Percentiles rank a stretch among this genome's conserved stretches.
phyloP scores from a whole-genome alignment of 495 filamentous ascomycete genomes.

The Parmelia sp. region DNA sequence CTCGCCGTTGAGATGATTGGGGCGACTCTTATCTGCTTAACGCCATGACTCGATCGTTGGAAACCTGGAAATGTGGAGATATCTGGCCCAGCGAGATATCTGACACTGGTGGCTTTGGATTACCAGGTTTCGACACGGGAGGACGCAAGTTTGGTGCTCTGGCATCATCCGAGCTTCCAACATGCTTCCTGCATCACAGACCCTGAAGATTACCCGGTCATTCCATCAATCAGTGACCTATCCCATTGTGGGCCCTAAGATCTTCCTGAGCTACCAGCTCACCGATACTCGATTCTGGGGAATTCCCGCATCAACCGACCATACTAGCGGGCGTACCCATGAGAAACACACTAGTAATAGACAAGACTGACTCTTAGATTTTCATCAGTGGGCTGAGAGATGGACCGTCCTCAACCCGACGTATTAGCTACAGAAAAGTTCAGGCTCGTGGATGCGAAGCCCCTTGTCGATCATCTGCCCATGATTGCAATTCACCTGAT shows the following conservation, averaged over 20 bases:
- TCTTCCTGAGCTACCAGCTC: not conserved
- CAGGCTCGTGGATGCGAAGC: not conserved
- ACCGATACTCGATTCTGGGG: not conserved
- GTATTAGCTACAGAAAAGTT: not conserved
- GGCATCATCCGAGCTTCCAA: constrained; percentile 6
- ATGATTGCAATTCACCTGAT: not conserved
- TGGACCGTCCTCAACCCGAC: not conserved
- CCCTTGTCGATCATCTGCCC: not conserved
- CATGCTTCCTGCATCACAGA: not conserved
- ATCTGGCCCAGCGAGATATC: constrained; percentile 1
- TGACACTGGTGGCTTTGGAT: constrained; percentile 8
- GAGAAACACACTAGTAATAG: not conserved
- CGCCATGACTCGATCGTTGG: not conserved
- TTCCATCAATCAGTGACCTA: not conserved
- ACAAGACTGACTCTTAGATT: not conserved
- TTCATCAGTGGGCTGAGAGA: not conserved
- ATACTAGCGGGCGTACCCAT: not conserved
- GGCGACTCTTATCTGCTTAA: not conserved
- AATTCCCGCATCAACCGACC: not conserved
- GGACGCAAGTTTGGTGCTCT: constrained; percentile 7
- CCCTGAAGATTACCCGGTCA: not conserved
- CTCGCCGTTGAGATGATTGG: not conserved
- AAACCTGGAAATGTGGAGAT: not conserved
- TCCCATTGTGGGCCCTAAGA: not conserved
- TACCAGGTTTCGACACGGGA: constrained; percentile 23